Conservation (phyloP, 1,139 yeast species). For the Suhomyces chickasaworum region DNA sequence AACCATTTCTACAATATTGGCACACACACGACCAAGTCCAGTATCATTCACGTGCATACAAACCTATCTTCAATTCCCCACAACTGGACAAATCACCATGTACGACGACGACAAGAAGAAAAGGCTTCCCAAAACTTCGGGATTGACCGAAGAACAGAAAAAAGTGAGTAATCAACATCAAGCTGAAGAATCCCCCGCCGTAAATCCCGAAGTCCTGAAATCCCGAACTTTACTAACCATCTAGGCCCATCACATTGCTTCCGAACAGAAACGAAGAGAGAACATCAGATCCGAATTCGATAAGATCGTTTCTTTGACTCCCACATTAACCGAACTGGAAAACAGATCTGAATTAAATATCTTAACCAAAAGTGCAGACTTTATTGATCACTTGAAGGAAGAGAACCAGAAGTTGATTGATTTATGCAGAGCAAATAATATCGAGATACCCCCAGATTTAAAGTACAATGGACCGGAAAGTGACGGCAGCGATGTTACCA, state of each 20-base stretch:
- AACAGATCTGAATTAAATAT: constrained; percentile 49
- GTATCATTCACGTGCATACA: constrained; percentile 1
- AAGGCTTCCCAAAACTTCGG: constrained; percentile 31
- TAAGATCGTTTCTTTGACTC: constrained; percentile 45
- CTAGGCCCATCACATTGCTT: constrained; percentile 53
- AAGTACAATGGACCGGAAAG: constrained; percentile 41
- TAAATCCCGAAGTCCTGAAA: too few species aligned
- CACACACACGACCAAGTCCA: not conserved
- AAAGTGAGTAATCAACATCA: constrained; percentile 27
- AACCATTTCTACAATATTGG: not conserved
- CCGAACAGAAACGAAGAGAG: constrained; percentile 51
- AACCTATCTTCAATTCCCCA: constrained; percentile 5
- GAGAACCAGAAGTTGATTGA: constrained; percentile 42
- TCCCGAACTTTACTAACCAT: constrained; percentile 1
- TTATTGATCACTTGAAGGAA: constrained; percentile 42
- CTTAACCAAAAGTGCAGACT: constrained; percentile 49
- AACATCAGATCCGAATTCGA: constrained; percentile 51
- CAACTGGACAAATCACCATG: constrained; percentile 8
- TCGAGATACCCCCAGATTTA: constrained; percentile 41
- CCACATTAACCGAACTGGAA: constrained; percentile 44
- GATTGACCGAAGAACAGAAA: constrained; percentile 48
- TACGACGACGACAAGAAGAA: constrained; percentile 16
- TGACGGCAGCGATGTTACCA: constrained; percentile 23
- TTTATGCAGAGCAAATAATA: constrained; percentile 38
- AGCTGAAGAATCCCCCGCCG: too few species aligned